Conservation (phyloP, 768 basidiomycete species). For the Lentinula aciculospora region DNA sequence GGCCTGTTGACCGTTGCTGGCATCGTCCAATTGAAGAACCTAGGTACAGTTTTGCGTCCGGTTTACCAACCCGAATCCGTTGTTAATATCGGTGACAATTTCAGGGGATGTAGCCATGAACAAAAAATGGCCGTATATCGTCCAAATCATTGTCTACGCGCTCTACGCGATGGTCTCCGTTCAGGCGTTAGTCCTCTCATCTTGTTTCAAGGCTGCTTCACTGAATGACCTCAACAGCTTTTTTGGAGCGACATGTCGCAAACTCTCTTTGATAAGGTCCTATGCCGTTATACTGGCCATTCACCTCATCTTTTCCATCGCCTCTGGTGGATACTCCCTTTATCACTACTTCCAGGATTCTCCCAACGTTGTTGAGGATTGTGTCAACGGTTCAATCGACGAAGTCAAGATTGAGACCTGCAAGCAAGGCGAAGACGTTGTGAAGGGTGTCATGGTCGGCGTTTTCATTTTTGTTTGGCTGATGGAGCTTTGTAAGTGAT, state of each 20-base stretch:
- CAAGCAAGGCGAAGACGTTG: conserved; percentile 29
- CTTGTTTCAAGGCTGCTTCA: neutral
- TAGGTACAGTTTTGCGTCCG: conserved; percentile 16
- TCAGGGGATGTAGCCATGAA: conserved; percentile 3
- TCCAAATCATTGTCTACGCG: conserved; percentile 35
- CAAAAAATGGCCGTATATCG: conserved; percentile 33
- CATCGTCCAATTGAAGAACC: conserved; percentile 26
- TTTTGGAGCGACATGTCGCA: conserved; percentile 35
- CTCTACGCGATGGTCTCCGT: conserved; percentile 38
- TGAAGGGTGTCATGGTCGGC: conserved; percentile 36
- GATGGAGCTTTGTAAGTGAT: conserved; percentile 40
- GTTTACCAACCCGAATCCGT: neutral
- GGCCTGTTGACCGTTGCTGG: conserved; percentile 32
- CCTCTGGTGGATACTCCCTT: conserved; percentile 36
- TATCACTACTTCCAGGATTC: conserved; percentile 37
- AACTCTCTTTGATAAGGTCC: conserved; percentile 33
- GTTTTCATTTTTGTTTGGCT: conserved; percentile 41
- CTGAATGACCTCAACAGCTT: conserved; percentile 21
- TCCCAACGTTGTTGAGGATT: conserved; percentile 30
- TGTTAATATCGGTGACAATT: too few species aligned
- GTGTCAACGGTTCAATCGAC: conserved; percentile 26
- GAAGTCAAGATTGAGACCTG: conserved; percentile 26
- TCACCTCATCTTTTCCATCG: conserved; percentile 41
- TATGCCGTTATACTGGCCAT: conserved; percentile 35
- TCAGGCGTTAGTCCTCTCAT: conserved; percentile 30